These are phyloP conservation scores for Favolaschia claudopus DNA, from an alignment of 768 basidiomycete species.

Conservation along the genomic window DNA sequence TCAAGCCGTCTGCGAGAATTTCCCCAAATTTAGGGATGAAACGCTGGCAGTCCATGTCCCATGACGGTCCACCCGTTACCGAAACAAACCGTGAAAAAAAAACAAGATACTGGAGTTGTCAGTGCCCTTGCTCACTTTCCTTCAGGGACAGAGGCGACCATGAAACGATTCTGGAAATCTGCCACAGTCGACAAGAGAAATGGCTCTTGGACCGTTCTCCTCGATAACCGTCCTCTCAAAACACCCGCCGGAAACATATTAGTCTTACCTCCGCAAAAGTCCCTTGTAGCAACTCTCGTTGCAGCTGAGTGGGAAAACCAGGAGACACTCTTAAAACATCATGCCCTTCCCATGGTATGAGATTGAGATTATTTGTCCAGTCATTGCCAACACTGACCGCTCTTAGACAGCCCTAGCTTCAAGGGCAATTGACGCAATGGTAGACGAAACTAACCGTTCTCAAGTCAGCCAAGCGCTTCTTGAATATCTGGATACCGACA, in stretches of 20 bases:
- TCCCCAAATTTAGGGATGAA: neutral
- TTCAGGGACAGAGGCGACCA: slow-evolving; percentile 84
- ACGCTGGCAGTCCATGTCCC: slow-evolving; percentile 35
- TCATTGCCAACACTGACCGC: neutral
- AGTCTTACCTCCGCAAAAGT: slow-evolving; percentile 71
- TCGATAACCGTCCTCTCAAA: slow-evolving; percentile 87
- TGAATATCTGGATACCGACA: slow-evolving; percentile 93
- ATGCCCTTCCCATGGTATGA: slow-evolving; percentile 88
- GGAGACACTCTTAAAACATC: slow-evolving; percentile 82
- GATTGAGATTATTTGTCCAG: neutral
- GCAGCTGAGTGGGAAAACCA: slow-evolving; percentile 98
- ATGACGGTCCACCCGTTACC: slow-evolving; percentile 56
- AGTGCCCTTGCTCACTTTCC: neutral
- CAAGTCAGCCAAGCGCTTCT: slow-evolving; percentile 76
- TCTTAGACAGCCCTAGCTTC: slow-evolving; percentile 87
- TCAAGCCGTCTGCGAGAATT: neutral
- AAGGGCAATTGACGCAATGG: slow-evolving; percentile 86
- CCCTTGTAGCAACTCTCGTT: slow-evolving; percentile 81
- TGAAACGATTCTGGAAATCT: slow-evolving; percentile 93
- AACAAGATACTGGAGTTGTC: neutral
- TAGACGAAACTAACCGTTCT: slow-evolving; percentile 58
- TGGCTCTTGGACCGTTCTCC: slow-evolving; percentile 64
- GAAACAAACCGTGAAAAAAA: slow-evolving; percentile 75
- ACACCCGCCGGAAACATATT: slow-evolving; percentile 87
- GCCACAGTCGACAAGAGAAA: slow-evolving; percentile 76